Evolutionary conservation across 2,329 filamentous ascomycete genomes (phyloP), one percentile per base, ranked within the genome.

Genomic region (Fusarium citri): DNA sequence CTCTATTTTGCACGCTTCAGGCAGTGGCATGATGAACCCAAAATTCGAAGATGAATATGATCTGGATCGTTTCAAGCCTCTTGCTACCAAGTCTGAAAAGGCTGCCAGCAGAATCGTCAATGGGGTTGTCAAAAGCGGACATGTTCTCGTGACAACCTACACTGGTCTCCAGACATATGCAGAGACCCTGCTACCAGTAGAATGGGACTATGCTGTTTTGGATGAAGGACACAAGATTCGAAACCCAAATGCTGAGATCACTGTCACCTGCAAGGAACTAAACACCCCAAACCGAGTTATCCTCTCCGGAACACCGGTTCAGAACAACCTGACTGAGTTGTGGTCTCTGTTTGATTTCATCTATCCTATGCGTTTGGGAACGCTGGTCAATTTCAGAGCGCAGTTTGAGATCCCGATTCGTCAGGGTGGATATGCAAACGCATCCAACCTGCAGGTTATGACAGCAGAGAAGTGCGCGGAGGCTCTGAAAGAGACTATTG

Each of bases 321-420:
- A 99, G 79, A 99, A 99, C 79, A 98, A 98, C 68, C 82, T 99
- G 26, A 91, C 92, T 1, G 97, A 99, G 78, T 84, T 99, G 1
- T 99, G 96, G 95, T 98, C 95, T 0, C 83, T 99, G 0, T 98
- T 99, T 76, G 97, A 99, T 78, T 99, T 99, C 76, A 92, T 98
- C 60, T 98, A 94, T 67, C 96, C 97, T 0, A 98, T 98, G 93
- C 91, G 94, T 16, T 83, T 99, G 8, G 97, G 96, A 0, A 98
- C 93, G 0, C 84, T 98, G 15, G 92, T 98, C 61, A 94, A 92
- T 69, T 99, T 99, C 78, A 89, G 94, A 47, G 91, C 91, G 64
- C 91, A 97, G 65, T 98, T 99, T 70, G 96, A 98, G 77, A 92
- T 97, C 40, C 96, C 96, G 0, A 99, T 99, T 78, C 91, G 91